A percentile compares a stretch with the other conserved stretches of the same genome.
Evolutionary conservation across 306 rosid species (phyloP).

Genomic region (Lupinus albus): DNA sequence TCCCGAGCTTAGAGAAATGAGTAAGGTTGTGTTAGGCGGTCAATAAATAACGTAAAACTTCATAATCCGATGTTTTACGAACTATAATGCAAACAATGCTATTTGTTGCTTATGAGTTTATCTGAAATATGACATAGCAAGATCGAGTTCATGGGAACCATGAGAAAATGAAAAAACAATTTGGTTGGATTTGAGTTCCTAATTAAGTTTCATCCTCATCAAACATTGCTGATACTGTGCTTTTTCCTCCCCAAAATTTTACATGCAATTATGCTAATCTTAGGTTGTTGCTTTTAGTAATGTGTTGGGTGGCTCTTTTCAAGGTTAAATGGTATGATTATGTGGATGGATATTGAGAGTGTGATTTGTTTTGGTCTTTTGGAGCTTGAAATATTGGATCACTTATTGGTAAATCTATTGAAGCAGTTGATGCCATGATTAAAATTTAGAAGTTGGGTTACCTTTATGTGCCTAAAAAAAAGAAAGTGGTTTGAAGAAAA

Average conservation of each 20-base stretch:
- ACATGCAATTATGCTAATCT: background rate
- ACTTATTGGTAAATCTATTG: background rate
- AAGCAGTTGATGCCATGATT: background rate
- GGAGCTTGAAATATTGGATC: constrained; percentile 19
- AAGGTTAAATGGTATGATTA: background rate
- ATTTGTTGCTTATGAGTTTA: background rate
- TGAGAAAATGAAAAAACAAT: constrained; percentile 12
- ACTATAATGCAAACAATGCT: background rate
- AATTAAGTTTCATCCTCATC: background rate
- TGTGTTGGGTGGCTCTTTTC: background rate
- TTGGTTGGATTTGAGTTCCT: constrained; percentile 16
- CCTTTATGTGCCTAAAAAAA: background rate
- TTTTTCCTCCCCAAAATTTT: background rate
- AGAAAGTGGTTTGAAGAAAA: constrained; percentile 1
- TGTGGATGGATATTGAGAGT: background rate
- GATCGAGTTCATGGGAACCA: constrained; percentile 17
- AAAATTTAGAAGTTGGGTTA: background rate
- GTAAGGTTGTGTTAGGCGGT: background rate
- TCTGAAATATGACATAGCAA: constrained; percentile 12
- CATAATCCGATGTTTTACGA: background rate
- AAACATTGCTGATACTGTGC: constrained; percentile 3
- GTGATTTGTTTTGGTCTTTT: constrained; percentile 9
- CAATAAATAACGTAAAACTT: background rate
- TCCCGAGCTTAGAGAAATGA: background rate
- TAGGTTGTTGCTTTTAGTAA: background rate